Percentiles rank a stretch among this genome's conserved stretches.
phyloP scores from a whole-genome alignment of 768 basidiomycete species.

The Paxillus rubicundulus region DNA sequence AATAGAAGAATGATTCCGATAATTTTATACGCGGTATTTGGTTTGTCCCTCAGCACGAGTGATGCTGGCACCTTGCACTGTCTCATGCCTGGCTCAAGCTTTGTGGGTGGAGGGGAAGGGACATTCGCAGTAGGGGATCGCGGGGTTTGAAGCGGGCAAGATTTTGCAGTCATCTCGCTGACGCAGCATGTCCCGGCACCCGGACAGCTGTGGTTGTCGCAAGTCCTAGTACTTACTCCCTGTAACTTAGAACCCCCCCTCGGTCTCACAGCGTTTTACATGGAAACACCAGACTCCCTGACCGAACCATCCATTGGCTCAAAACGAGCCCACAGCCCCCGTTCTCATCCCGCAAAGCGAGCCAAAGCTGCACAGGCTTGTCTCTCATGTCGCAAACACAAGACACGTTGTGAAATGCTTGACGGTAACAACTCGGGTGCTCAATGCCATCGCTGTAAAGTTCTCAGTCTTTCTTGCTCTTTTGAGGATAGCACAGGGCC shows the following conservation, averaged over 20 bases:
- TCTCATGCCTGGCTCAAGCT: background rate
- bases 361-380: conserved; percentile 46
- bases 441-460: conserved; percentile 50
- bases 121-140: background rate
- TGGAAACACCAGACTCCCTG: conserved; percentile 14
- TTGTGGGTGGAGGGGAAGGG: too few relatives aligned
- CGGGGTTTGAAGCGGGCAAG: background rate
- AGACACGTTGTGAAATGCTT: conserved; percentile 51
- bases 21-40: too few relatives aligned
- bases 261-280: conserved; percentile 9
- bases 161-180: background rate
- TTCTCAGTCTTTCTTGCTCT: conserved; percentile 45
- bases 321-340: conserved; percentile 33
- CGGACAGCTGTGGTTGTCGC: too few relatives aligned
- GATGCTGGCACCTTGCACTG: background rate
- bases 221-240: too few relatives aligned
- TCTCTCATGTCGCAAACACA: conserved; percentile 45
- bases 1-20: too few relatives aligned
- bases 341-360: conserved; percentile 33
- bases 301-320: conserved; percentile 23
- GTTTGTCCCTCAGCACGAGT: background rate
- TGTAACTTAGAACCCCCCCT: background rate
- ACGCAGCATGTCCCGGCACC: background rate
- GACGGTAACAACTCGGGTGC: conserved; percentile 36
- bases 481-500: conserved; percentile 36